Base-by-base conservation (phyloP, 768 basidiomycete genomes). In the Hirschioporus abietinus region DNA sequence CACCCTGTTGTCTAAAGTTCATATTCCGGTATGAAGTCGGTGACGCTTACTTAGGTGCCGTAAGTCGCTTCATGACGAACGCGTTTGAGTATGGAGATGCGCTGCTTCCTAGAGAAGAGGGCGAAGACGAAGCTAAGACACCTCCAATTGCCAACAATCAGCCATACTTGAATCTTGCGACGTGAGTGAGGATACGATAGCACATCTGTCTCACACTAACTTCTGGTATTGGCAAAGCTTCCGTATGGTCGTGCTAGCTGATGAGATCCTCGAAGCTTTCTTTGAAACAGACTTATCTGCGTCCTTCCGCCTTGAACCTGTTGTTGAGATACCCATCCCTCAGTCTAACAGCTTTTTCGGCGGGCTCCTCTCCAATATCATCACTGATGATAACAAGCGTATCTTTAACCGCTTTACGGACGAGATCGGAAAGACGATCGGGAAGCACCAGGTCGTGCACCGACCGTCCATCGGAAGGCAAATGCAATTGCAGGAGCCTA, bases 31-130 rank as follows among this genome's bases (percentile, higher is more conserved):
- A 89, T 76, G 97, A 99, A 77, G 84, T 95, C 12, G 97, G 97
- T 2, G 97, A 99, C 76, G 92, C 94, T 4, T 99, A 96, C 74
- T 83, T 99, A 25, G 97, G 95, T 1, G 94, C 96, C 25, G 92
- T 99, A 69, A 96, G 94, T 70, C 89, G 95, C 58, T 96, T 98
- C 75, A 96, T 99, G 89, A 91, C 95, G 52, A 99, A 99, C 72
- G 94, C 96, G 0, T 99, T 98, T 72, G 97, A 99, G 74, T 98
- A 96, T 66, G 97, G 95, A 1, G 95, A 97, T 78, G 90, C 94
- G n/a, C 82, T 94, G n/a, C 78, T 92, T 18, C 90, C 90, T 58
- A 80, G 81, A 30, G 70, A 70, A 15, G 74, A 71, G 24, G 65
- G 68, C 20, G 76, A 78, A 0, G 80, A 80, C 61, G 80, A 78